Evolutionary conservation across 2,329 filamentous ascomycete species (phyloP).

Genomic region (Nothomitra cinnamomea): DNA sequence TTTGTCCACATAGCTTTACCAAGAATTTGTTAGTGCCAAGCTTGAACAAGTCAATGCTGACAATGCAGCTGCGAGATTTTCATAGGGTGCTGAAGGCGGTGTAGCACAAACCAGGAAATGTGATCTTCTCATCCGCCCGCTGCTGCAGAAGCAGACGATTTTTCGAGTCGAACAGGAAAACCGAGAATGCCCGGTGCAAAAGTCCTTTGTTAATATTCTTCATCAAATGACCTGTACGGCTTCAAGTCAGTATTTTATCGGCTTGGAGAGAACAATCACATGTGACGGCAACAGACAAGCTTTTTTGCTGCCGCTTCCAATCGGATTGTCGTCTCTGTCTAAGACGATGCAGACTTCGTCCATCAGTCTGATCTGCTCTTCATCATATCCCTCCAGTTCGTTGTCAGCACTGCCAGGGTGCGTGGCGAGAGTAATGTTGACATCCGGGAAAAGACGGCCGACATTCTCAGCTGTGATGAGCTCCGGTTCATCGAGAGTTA

Average conservation of each 20-base stretch:
- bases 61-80: not conserved
- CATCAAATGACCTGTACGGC: slow-evolving; percentile 76
- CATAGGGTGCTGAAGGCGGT: not conserved
- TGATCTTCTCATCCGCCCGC: slow-evolving; percentile 92
- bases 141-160: slow-evolving; percentile 91
- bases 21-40: not conserved
- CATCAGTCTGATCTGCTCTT: slow-evolving; percentile 95
- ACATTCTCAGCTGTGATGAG: slow-evolving; percentile 40
- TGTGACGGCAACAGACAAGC: slow-evolving; percentile 46
- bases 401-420: slow-evolving; percentile 33
- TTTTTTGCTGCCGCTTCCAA: slow-evolving; percentile 97
- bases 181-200: slow-evolving; percentile 91
- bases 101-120: slow-evolving; percentile 46
- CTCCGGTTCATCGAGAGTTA: not conserved
- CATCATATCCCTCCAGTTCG: slow-evolving; percentile 81
- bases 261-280: not conserved
- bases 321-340: slow-evolving; percentile 79
- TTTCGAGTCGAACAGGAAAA: slow-evolving; percentile 91
- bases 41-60: not conserved
- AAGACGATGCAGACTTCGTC: slow-evolving; percentile 97
- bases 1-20: slow-evolving; percentile 85
- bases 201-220: slow-evolving; percentile 94
- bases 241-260: not conserved
- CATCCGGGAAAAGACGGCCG: slow-evolving; percentile 73
- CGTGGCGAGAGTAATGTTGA: slow-evolving; percentile 41